Base-by-base conservation (phyloP, 225 moss, liverwort and hornwort genomes). In the Asterella californica region DNA sequence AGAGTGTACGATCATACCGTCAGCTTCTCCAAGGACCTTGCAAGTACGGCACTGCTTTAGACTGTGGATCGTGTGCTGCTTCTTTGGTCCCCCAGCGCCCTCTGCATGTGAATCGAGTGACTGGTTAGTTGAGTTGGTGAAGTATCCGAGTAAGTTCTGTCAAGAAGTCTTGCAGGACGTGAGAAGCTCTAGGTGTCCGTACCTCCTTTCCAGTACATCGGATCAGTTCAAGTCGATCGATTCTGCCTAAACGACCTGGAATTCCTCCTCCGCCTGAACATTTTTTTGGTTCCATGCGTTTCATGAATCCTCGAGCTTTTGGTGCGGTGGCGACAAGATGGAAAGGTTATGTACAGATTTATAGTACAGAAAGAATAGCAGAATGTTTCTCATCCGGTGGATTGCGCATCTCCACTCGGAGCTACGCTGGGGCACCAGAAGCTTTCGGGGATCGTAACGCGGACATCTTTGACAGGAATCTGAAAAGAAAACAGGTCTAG, bases 401-500 rank as follows among this genome's bases (percentile, higher is more conserved):
- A 37, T 19, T 55, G 17, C 47, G 64, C 47, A 48, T 63, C 64
- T 77, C 63, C 45, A 77, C 64, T 12, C 46, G 63, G 47, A 64
- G 63, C 64, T 32, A 46, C 27, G 62, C 47, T n/a, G 29, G 62
- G 19, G 70, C 49, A n/a, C 37, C 33, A 2, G 49, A 85, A 10
- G 81, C 86, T 84, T 60, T 47, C 22, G 96, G 96, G 50, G 94
- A 94, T 82, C 90, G 90, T 68, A 96, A 92, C 32, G 92, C 90
- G 77, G 88, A 96, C 73, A 91, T 96, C 53, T 96, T 94, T 37
- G 96, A 96, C 78, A 87, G 96, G 78, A 88, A 77, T 77, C 84
- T 96, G 49, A 96, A 96, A 88, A 85, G 82, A 82, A 92, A 92
- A 86, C 96, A 96, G 88, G 95, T 93, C 46, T 15, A 11, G 29